Conservation (phyloP, 768 basidiomycete genomes). For the Agaricus blazei region DNA sequence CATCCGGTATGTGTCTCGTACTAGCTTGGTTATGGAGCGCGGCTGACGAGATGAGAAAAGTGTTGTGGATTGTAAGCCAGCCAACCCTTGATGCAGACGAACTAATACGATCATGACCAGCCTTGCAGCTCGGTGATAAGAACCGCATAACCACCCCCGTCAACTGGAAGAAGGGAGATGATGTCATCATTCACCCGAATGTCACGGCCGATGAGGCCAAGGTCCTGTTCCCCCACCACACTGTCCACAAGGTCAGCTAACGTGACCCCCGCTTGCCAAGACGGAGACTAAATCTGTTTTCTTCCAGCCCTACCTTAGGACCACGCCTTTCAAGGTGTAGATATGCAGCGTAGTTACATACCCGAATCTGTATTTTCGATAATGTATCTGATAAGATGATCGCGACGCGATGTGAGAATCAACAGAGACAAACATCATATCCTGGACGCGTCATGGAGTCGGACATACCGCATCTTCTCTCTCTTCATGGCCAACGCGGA, state of each 20-base stretch:
- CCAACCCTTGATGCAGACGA: conserved; percentile 1
- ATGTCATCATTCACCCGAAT: conserved; percentile 87
- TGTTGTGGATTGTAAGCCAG: conserved; percentile 67
- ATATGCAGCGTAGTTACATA: conserved; percentile 6
- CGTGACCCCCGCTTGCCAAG: not conserved
- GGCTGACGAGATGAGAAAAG: conserved; percentile 22
- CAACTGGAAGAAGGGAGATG: conserved; percentile 92
- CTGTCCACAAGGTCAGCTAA: conserved; percentile 64
- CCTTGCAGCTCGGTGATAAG: conserved; percentile 89
- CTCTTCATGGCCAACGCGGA: conserved; percentile 72
- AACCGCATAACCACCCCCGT: conserved; percentile 84
- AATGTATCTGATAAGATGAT: not conserved
- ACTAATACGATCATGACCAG: conserved; percentile 23
- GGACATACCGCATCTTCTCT: conserved; percentile 16
- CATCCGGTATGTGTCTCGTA: conserved; percentile 31
- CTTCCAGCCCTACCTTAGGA: conserved; percentile 80
- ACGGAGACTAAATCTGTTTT: conserved; percentile 1
- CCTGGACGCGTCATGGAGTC: conserved; percentile 14
- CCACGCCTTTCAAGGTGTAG: conserved; percentile 51
- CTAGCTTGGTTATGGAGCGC: not conserved
- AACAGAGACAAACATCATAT: conserved; percentile 13
- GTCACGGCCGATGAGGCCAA: conserved; percentile 88
- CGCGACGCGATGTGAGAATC: not conserved
- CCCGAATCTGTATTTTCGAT: conserved; percentile 4
- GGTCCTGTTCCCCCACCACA: conserved; percentile 82